A percentile compares a stretch with the other conserved stretches of the same genome.
These are phyloP conservation scores for Spiraea crenata DNA, from an alignment of 331 rosid species.

Conservation along the genomic window DNA sequence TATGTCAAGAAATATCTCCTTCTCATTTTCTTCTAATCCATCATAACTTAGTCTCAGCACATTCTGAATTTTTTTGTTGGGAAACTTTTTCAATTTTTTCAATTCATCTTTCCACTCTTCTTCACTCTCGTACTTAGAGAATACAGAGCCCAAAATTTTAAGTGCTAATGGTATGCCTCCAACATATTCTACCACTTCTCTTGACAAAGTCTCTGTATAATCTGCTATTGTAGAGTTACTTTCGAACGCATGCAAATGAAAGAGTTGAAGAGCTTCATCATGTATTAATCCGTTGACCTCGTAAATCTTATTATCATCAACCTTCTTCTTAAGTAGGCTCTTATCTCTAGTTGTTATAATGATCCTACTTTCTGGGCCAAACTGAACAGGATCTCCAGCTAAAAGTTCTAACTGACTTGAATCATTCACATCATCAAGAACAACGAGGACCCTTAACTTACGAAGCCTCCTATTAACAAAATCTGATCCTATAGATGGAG, in stretches of 20 bases:
- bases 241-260: not conserved
- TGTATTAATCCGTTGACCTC: not conserved
- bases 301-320: not conserved
- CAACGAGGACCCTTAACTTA: slow-evolving; percentile 35
- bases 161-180: not conserved
- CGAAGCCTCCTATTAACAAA: slow-evolving; percentile 19
- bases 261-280: slow-evolving; percentile 7
- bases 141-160: not conserved
- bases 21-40: not conserved
- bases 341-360: slow-evolving; percentile 20
- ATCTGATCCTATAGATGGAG: slow-evolving; percentile 24
- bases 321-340: not conserved
- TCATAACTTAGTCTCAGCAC: not conserved
- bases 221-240: too few species aligned
- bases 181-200: not conserved
- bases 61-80: not conserved
- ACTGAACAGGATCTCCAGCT: slow-evolving; percentile 9
- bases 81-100: not conserved
- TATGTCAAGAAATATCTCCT: not conserved
- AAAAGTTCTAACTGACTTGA: slow-evolving; percentile 19
- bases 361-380: slow-evolving; percentile 26
- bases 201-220: too few species aligned
- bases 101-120: not conserved
- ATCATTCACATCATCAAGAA: slow-evolving; percentile 49
- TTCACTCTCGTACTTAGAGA: too few species aligned